Evolutionary conservation across 345 rosid genomes (phyloP).

Genomic region (Linum lewisii): DNA sequence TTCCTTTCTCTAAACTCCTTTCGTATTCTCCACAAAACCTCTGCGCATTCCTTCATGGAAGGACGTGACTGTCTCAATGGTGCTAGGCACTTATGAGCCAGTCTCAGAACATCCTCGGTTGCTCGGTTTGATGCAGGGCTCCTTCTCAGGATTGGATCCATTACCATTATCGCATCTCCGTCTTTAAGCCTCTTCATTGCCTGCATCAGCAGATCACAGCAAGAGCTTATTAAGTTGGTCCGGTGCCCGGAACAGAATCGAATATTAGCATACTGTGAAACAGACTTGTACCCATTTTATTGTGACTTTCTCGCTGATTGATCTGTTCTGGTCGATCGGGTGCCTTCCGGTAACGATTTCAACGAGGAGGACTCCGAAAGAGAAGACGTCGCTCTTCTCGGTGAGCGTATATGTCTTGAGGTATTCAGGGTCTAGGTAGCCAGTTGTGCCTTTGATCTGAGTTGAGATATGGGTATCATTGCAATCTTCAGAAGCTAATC

Average conservation of each 20-base stretch:
- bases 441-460: slow-evolving; percentile 69
- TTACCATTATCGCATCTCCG: slow-evolving; percentile 49
- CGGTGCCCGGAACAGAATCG: too few species aligned
- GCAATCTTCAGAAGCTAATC: slow-evolving; percentile 44
- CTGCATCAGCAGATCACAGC: slow-evolving; percentile 24
- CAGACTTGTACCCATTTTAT: slow-evolving; percentile 48
- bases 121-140: slow-evolving; percentile 51
- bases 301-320: slow-evolving; percentile 40
- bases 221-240: background rate
- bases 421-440: slow-evolving; percentile 81
- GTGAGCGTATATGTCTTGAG: slow-evolving; percentile 67
- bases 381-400: slow-evolving; percentile 79
- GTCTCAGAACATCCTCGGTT: slow-evolving; percentile 45
- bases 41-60: slow-evolving; percentile 60
- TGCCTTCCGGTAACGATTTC: slow-evolving; percentile 66
- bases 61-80: slow-evolving; percentile 54
- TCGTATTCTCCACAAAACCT: slow-evolving; percentile 63
- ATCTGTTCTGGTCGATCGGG: slow-evolving; percentile 55
- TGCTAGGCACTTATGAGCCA: slow-evolving; percentile 58
- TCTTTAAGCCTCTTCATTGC: slow-evolving; percentile 57
- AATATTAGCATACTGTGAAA: too few species aligned
- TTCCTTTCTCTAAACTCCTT: slow-evolving; percentile 41
- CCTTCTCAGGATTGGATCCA: slow-evolving; percentile 69
- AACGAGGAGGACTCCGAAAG: slow-evolving; percentile 73
- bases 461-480: slow-evolving; percentile 67